phyloP scores from a whole-genome alignment of 805 yeast species.

The Dipodascus geniculatus region DNA sequence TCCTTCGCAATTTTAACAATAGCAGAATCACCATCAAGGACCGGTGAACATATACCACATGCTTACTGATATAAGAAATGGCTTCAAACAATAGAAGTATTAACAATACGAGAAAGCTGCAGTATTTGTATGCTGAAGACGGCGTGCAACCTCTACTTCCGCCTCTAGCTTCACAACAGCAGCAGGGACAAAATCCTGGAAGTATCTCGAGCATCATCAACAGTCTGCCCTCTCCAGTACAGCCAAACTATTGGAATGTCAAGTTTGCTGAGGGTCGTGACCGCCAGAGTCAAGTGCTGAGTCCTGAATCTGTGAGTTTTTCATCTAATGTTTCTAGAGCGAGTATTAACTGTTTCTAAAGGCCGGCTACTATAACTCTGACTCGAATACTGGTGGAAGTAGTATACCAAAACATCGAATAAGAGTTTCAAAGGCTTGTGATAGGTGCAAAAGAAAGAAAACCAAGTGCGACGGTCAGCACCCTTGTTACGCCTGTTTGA shows the following conservation, averaged over 20 bases:
- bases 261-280: not conserved
- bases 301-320: not conserved
- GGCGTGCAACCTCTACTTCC: not conserved
- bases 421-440: slow-evolving; percentile 44
- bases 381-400: not conserved
- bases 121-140: not conserved
- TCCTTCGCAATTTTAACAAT: not conserved
- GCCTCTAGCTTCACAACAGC: not conserved
- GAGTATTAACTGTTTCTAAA: not conserved
- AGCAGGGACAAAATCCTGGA: not conserved
- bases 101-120: not conserved
- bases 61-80: not conserved
- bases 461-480: slow-evolving; percentile 43
- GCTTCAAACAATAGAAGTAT: not conserved
- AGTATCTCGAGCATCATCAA: not conserved
- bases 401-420: slow-evolving; percentile 15
- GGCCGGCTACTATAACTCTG: not conserved
- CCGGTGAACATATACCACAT: not conserved
- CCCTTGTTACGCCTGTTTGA: slow-evolving; percentile 40
- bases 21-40: not conserved
- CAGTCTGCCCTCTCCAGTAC: not conserved
- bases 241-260: not conserved
- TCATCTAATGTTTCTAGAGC: not conserved
- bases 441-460: slow-evolving; percentile 42
- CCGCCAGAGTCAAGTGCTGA: not conserved